Base-by-base conservation (phyloP, 495 filamentous ascomycete genomes). In the Penicillium paxilli region DNA sequence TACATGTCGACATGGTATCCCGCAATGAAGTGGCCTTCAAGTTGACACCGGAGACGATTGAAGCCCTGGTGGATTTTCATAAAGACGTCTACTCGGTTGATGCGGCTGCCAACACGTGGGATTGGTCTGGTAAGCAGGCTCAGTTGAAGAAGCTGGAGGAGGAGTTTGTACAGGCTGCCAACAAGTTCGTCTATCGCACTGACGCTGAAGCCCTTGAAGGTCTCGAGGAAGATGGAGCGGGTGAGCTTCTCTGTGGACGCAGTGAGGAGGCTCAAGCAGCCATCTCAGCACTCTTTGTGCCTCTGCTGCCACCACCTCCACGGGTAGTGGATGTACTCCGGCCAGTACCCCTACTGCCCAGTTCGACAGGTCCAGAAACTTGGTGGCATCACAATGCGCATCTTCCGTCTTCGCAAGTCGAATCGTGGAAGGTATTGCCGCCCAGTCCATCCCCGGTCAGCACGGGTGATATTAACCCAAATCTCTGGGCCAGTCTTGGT, bases 21-120 rank as follows among this genome's bases (percentile, higher is more conserved):
- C 86, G 92, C 70, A 96, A 96, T 66, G 94, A 99, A 73, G 92
- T 99, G 54, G 95, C 93, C 51, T 98, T 91, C 83, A 99, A 99
- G 79, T 81, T 99, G 61, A 96, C 92, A n/a, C 87, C 88, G 35
- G 94, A 98, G 70, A 90, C 94, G 40, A 99, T 99, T 78, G 92
- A 96, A 63, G 72, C 90, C 23, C 83, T 99, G 59, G 88, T 96
- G 66, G 91, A 96, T 66, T 97, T 93, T 72, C 95, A 99, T 81
- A 92, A 95, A 80, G 92, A 98, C 47, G 83, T 99, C 58, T 93
- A 94, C 76, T 96, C 92, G 49, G 84, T 92, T 49, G 90, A 99
- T 72, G 83, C 90, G 55, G 88, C 90, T 48, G 91, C 91, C 64
- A 87, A 78, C 65, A 96, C 92, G 32, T 96, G 91, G 83, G 87